Evolutionary conservation across 352 stramenopile species (phyloP), one percentile per base, ranked within the genome.

Genomic region (Pythium chondricola): DNA sequence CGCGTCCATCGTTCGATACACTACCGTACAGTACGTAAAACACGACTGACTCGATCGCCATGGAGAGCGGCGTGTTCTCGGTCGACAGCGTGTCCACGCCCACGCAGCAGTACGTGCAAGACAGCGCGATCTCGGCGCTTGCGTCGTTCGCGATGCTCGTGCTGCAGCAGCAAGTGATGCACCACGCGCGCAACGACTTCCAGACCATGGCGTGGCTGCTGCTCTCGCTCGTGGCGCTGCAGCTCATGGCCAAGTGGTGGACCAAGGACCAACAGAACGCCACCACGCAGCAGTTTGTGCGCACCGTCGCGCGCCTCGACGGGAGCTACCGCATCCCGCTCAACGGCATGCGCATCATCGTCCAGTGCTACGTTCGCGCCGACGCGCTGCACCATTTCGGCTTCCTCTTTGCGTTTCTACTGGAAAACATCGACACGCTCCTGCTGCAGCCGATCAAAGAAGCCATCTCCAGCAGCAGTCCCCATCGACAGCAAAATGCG

Each of bases 331-430:
- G 60, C 7, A 47, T 73, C 26, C 47, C 59, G 26, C 29, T 67
- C 27, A 71, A 72, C 42, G 78, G 61, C 2, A 35, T 56, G 14
- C 67, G 62, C 9, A 62, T 73, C 18, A 51, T 85, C 7, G 61
- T 63, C 24, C 65, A 65, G 43, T 69, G 71, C 37, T 86, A 67
- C 52, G 43, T 85, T 17, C 58, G 64, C 9, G 59, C 58, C 7
- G 69, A 78, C n/a, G 71, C 78, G 31, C 58, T 89, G 21, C 61
- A 74, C 26, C 73, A 86, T 41, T 89, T 87, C 26, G 78, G 74
- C 2, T 62, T 83, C 44, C 56, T 87, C n/a, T 80, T 87, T 39
- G 74, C 73, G 40, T 85, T 89, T 41, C 48, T 89, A 43, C 43
- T 89, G 30, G 72, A 85, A 49, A 63, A 77, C 59, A 44, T 67